Conservation (phyloP, 306 rosid species). For the Casuarina equisetifolia region DNA sequence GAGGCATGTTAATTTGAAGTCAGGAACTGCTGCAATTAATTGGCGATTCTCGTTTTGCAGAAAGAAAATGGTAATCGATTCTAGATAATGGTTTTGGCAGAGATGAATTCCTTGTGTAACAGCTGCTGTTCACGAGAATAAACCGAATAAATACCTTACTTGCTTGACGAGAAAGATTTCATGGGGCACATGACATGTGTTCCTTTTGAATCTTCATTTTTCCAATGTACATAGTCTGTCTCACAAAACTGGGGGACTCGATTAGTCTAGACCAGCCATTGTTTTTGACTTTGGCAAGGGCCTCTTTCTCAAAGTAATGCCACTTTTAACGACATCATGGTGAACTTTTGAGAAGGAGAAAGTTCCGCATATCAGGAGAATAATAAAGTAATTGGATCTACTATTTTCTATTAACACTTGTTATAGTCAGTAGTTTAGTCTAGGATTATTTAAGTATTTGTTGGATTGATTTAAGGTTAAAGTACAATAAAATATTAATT, state of each 20-base stretch:
- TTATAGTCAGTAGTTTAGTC: too few species aligned
- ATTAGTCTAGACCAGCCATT: conserved; percentile 17
- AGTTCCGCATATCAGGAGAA: background rate
- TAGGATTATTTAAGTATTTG: too few species aligned
- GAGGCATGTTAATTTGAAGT: too few species aligned
- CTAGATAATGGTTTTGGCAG: too few species aligned
- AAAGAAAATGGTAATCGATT: too few species aligned
- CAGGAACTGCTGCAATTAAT: too few species aligned
- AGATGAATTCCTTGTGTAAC: too few species aligned
- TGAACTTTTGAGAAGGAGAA: background rate
- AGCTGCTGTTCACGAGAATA: too few species aligned
- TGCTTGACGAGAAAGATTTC: conserved; percentile 10
- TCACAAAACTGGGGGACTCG: conserved; percentile 28
- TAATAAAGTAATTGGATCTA: background rate
- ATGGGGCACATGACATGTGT: conserved; percentile 2
- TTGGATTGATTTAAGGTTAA: too few species aligned
- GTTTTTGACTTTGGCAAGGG: conserved; percentile 25
- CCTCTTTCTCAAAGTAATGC: background rate
- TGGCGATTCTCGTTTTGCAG: too few species aligned
- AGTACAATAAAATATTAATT: too few species aligned
- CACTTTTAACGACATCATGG: background rate
- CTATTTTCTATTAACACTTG: too few species aligned
- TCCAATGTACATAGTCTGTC: conserved; percentile 1
- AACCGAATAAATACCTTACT: background rate
- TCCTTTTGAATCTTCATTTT: background rate